Conservation (phyloP, 2,329 filamentous ascomycete species). For the Aspergillus hiratsukae region DNA sequence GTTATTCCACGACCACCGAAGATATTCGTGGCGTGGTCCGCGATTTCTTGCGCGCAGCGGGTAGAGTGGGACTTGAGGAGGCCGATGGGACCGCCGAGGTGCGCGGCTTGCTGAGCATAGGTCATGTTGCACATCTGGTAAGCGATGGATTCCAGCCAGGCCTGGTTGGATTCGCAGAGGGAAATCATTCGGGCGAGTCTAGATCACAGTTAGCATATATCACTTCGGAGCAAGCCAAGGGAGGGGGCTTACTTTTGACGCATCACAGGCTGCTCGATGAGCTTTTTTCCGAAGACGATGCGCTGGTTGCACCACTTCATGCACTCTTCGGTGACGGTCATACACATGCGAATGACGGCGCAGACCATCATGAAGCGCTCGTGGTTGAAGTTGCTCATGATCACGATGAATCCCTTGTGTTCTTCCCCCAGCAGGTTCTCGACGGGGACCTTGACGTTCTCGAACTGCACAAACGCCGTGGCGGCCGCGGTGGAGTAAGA, state of each 20-base stretch:
- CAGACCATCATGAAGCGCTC: slow-evolving; percentile 74
- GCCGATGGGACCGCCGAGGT: slow-evolving; percentile 75
- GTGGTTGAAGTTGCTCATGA: slow-evolving; percentile 86
- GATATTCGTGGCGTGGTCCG: slow-evolving; percentile 79
- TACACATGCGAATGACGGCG: slow-evolving; percentile 59
- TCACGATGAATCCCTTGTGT: slow-evolving; percentile 80
- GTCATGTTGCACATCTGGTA: slow-evolving; percentile 86
- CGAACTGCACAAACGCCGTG: slow-evolving; percentile 75
- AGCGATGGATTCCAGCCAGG: slow-evolving; percentile 79
- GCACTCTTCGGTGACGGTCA: slow-evolving; percentile 73
- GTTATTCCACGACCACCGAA: slow-evolving; percentile 79
- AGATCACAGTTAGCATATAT: neutral
- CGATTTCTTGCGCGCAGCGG: slow-evolving; percentile 73
- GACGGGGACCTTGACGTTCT: slow-evolving; percentile 80
- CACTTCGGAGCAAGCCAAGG: neutral
- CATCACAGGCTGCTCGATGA: slow-evolving; percentile 80
- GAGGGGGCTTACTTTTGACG: slow-evolving; percentile 59
- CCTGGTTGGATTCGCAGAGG: slow-evolving; percentile 73
- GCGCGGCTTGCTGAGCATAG: slow-evolving; percentile 69
- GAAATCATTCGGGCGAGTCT: slow-evolving; percentile 83
- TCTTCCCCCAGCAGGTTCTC: slow-evolving; percentile 75
- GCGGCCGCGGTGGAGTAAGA: slow-evolving; percentile 72
- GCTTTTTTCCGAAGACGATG: slow-evolving; percentile 74
- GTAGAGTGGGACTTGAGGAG: slow-evolving; percentile 77
- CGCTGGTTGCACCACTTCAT: slow-evolving; percentile 87